phyloP scores from a whole-genome alignment of 2,329 filamentous ascomycete species.

The Venturia oleaginea region DNA sequence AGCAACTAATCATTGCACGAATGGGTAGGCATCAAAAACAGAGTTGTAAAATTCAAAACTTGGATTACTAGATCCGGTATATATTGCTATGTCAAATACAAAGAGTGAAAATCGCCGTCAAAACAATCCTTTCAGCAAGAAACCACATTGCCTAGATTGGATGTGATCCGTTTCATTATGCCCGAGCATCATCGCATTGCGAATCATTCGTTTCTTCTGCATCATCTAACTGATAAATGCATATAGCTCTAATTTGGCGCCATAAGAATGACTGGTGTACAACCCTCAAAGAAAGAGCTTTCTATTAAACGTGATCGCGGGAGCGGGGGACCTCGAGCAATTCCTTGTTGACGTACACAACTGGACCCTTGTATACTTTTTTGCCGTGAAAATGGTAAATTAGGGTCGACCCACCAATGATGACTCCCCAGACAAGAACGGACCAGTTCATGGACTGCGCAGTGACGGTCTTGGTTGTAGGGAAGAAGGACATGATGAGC shows the following conservation, averaged over 20 bases:
- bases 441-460: conserved; percentile 40
- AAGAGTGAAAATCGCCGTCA: background rate
- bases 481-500: conserved; percentile 13
- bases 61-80: background rate
- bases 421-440: conserved; percentile 34
- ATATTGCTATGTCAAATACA: background rate
- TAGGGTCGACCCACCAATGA: conserved; percentile 32
- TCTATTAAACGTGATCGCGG: background rate
- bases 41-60: background rate
- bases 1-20: too few species aligned
- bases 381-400: conserved; percentile 34
- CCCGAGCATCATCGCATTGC: background rate
- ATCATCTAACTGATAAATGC: background rate
- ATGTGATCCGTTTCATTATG: background rate
- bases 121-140: background rate
- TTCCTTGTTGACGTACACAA: conserved; percentile 15
- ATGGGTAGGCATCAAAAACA: background rate
- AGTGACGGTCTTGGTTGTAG: conserved; percentile 17
- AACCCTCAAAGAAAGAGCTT: background rate
- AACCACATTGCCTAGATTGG: background rate
- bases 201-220: background rate
- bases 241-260: background rate
- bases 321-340: conserved; percentile 1
- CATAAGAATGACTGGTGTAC: background rate
- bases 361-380: conserved; percentile 31